These are phyloP conservation scores for Backusella luteola DNA, from an alignment of 192 early-diverging fungal genomes.

Conservation along the genomic window DNA sequence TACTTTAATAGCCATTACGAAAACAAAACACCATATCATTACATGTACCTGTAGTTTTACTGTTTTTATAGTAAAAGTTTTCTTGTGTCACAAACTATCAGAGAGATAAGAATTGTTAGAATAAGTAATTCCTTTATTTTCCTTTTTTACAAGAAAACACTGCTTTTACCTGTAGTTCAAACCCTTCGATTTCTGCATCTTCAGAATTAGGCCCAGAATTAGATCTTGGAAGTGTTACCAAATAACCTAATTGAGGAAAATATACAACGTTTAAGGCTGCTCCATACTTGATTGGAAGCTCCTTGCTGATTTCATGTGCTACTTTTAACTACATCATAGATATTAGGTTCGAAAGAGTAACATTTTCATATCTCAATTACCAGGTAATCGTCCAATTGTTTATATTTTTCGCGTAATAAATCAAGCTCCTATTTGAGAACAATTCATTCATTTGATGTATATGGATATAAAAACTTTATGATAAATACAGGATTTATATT, in stretches of 20 bases:
- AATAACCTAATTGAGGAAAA: constrained; percentile 78
- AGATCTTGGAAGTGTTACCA: constrained; percentile 62
- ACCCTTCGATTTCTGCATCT: constrained; percentile 46
- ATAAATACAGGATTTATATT: constrained; percentile 42
- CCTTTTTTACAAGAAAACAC: not conserved
- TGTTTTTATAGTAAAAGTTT: constrained; percentile 73
- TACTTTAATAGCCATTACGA: not conserved
- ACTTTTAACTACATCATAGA: constrained; percentile 41
- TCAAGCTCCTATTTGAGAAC: constrained; percentile 58
- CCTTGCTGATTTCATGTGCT: constrained; percentile 54
- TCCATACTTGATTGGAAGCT: constrained; percentile 53
- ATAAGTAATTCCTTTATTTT: not conserved
- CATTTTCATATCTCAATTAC: constrained; percentile 26
- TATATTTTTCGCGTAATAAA: constrained; percentile 60
- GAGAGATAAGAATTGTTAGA: not conserved
- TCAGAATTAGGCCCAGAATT: constrained; percentile 43
- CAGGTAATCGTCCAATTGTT: constrained; percentile 66
- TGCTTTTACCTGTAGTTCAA: constrained; percentile 53
- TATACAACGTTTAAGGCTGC: constrained; percentile 69
- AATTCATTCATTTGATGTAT: not conserved
- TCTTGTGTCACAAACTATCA: constrained; percentile 65
- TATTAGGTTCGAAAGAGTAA: not conserved
- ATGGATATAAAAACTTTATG: not conserved
- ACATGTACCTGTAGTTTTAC: constrained; percentile 43
- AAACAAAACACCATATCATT: not conserved